Evolutionary conservation across 768 basidiomycete species (phyloP).

Genomic region (Termitomyces heimii): DNA sequence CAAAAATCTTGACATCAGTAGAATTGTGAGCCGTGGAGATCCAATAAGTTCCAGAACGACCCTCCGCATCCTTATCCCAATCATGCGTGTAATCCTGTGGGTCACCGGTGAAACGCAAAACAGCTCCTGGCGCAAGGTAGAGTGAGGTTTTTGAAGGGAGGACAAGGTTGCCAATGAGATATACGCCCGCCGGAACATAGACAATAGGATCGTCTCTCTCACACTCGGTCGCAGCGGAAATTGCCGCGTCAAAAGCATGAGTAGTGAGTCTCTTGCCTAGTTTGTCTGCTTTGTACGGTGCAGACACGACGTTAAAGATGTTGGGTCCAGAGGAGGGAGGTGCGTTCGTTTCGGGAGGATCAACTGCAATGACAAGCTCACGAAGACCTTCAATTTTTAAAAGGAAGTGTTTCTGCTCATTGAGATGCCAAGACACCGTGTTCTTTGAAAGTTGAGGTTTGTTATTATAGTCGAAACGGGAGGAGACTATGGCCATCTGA

Average conservation of each 20-base stretch:
- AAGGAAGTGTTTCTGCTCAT: conserved; percentile 11
- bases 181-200: conserved; percentile 13
- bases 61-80: conserved; percentile 9
- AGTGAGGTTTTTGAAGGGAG: conserved; percentile 14
- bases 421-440: conserved; percentile 7
- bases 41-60: conserved; percentile 13
- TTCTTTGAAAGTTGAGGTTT: conserved; percentile 8
- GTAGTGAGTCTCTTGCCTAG: conserved; percentile 6
- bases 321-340: conserved; percentile 5
- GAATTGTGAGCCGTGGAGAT: conserved; percentile 13
- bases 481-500: conserved; percentile 7
- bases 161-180: conserved; percentile 13
- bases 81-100: conserved; percentile 8
- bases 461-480: conserved; percentile 13
- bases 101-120: conserved; percentile 12
- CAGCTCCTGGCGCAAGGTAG: conserved; percentile 15
- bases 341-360: conserved; percentile 7
- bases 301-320: conserved; percentile 13
- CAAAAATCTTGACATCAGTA: conserved; percentile 14
- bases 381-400: conserved; percentile 10
- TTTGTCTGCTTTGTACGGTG: conserved; percentile 11
- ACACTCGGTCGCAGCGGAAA: conserved; percentile 5
- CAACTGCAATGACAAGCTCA: conserved; percentile 15
- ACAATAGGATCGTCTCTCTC: conserved; percentile 5
- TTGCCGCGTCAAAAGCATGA: conserved; percentile 9